Evolutionary conservation across 352 stramenopile genomes (phyloP).

Genomic region (Pythium aristosporum): DNA sequence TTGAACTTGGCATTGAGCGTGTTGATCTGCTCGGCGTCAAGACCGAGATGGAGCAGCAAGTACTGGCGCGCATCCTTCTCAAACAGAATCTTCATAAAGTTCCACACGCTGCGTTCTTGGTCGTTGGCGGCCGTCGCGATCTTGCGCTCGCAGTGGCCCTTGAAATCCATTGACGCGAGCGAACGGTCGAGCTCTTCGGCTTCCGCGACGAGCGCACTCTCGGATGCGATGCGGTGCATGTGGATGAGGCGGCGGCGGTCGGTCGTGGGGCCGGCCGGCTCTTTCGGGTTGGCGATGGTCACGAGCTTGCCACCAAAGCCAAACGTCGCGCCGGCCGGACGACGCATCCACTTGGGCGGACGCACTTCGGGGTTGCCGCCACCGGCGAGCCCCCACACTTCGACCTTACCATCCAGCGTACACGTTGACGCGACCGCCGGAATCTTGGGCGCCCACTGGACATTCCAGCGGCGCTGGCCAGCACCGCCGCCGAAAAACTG

Average conservation of each 20-base stretch:
- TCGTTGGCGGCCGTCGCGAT: conserved; percentile 53
- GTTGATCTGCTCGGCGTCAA: conserved; percentile 92
- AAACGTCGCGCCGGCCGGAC: conserved; percentile 91
- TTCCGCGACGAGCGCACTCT: conserved; percentile 77
- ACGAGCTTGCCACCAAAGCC: conserved; percentile 96
- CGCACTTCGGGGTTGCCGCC: conserved; percentile 77
- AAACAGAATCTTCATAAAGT: conserved; percentile 94
- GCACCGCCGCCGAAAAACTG: conserved; percentile 75
- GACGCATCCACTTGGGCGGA: conserved; percentile 95
- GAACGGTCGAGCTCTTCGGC: conserved; percentile 90
- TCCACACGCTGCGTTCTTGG: conserved; percentile 84
- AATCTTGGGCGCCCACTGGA: conserved; percentile 95
- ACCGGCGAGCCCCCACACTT: conserved; percentile 89
- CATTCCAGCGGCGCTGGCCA: conserved; percentile 91
- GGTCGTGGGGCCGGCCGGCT: conserved; percentile 43
- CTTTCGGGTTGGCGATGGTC: conserved; percentile 77
- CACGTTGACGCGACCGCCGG: conserved; percentile 95
- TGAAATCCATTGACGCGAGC: conserved; percentile 90
- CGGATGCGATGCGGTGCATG: conserved; percentile 78
- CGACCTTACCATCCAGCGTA: conserved; percentile 96
- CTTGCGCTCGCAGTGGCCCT: conserved; percentile 92
- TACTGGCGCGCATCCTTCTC: conserved; percentile 94
- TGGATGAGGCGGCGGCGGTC: conserved; percentile 77
- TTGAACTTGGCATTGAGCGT: conserved; percentile 81
- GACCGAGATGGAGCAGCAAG: conserved; percentile 93